Conservation (phyloP, 805 yeast genomes). For the Metschnikowia proteae region DNA sequence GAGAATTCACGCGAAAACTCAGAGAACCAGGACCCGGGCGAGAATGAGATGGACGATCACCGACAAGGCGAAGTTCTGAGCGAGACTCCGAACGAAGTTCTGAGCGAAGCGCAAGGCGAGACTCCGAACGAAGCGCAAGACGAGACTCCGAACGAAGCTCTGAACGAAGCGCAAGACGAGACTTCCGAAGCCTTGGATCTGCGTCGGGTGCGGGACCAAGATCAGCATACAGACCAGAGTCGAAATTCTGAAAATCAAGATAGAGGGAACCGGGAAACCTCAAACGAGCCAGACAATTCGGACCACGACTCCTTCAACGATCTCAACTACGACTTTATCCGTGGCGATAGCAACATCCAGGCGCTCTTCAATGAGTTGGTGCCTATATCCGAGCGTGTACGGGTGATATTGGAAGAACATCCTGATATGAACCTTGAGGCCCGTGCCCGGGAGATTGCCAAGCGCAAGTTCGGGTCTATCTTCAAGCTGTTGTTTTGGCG, state of each 20-base stretch:
- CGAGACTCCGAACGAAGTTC: too few species aligned
- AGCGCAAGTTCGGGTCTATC: slow-evolving; percentile 27
- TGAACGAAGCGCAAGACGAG: too few species aligned
- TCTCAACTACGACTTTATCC: slow-evolving; percentile 30
- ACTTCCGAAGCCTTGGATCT: too few species aligned
- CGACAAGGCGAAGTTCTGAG: too few species aligned
- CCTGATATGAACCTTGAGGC: slow-evolving; percentile 41
- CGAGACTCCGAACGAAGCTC: too few species aligned
- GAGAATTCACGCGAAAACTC: background rate
- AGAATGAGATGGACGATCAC: background rate
- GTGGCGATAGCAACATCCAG: slow-evolving; percentile 36
- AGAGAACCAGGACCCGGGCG: too few species aligned
- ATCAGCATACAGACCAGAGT: too few species aligned
- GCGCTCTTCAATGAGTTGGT: slow-evolving; percentile 37
- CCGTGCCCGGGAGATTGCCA: slow-evolving; percentile 39
- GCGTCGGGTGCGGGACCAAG: too few species aligned
- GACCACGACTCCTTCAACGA: slow-evolving; percentile 6
- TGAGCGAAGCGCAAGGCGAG: too few species aligned
- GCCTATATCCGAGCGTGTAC: slow-evolving; percentile 41
- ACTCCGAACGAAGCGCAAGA: too few species aligned
- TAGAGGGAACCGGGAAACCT: background rate
- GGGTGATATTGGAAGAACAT: slow-evolving; percentile 32
- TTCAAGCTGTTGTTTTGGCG: slow-evolving; percentile 46
- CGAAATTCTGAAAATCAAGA: background rate
- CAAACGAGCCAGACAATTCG: background rate